A percentile compares a stretch with the other conserved stretches of the same genome.
These are phyloP conservation scores for Chondrostereum purpureum DNA, from an alignment of 1,284 basidiomycete genomes.

Conservation along the genomic window DNA sequence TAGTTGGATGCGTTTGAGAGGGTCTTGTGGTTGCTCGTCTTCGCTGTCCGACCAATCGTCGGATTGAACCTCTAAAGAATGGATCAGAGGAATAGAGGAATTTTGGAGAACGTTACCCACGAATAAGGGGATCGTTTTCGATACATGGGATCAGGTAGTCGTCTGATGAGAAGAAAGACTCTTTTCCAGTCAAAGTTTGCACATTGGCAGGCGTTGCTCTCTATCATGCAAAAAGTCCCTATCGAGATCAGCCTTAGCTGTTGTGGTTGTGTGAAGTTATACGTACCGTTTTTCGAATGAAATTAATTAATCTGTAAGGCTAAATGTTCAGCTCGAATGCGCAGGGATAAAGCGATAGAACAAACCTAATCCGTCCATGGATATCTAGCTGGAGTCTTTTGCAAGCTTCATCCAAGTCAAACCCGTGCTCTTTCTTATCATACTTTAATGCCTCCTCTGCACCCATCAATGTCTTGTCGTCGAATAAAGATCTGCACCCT, in stretches of 20 bases:
- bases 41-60: conserved; percentile 65
- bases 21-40: conserved; percentile 30
- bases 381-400: conserved; percentile 51
- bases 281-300: conserved; percentile 61
- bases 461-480: conserved; percentile 55
- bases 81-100: conserved; percentile 2
- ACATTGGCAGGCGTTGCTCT: conserved; percentile 43
- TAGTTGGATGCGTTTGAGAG: conserved; percentile 38
- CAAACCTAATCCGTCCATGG: conserved; percentile 37
- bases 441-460: conserved; percentile 57
- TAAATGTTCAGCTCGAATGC: conserved; percentile 46
- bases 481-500: conserved; percentile 77
- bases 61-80: conserved; percentile 44
- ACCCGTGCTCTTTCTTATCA: conserved; percentile 57
- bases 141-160: conserved; percentile 73
- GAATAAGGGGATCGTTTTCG: conserved; percentile 83
- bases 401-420: conserved; percentile 53
- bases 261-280: no score
- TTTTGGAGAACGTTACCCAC: conserved; percentile 38
- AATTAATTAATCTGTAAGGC: conserved; percentile 71
- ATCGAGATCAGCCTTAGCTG: no score
- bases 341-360: conserved; percentile 5
- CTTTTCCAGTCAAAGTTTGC: conserved; percentile 43
- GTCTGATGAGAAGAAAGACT: conserved; percentile 66
- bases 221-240: conserved; percentile 26